These are phyloP conservation scores for Pythium chondricola DNA, from an alignment of 352 stramenopile genomes.

Conservation along the genomic window DNA sequence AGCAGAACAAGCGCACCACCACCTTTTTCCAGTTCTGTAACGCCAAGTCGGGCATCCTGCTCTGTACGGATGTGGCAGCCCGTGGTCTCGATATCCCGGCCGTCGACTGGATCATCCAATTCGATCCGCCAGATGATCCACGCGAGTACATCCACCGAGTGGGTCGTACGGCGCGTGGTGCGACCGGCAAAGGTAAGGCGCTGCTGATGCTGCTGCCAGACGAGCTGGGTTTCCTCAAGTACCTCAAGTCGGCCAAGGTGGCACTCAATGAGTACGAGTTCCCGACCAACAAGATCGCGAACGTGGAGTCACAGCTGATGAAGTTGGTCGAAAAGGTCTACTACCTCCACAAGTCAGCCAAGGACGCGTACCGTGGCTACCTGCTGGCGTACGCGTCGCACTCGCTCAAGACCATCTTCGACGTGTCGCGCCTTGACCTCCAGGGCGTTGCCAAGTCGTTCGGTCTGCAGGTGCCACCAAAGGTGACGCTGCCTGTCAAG, in stretches of 20 bases:
- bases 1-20: conserved; percentile 98
- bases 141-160: conserved; percentile 98
- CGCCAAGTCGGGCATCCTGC: conserved; percentile 93
- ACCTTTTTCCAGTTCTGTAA: conserved; percentile 99
- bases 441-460: conserved; percentile 96
- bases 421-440: conserved; percentile 96
- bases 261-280: conserved; percentile 99
- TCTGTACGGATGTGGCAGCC: conserved; percentile 98
- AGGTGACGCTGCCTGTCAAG: conserved; percentile 94
- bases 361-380: conserved; percentile 98
- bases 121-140: conserved; percentile 97
- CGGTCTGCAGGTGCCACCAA: conserved; percentile 95
- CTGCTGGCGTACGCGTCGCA: conserved; percentile 97
- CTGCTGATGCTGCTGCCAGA: conserved; percentile 97
- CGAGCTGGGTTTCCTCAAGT: conserved; percentile 97
- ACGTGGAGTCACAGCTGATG: conserved; percentile 96
- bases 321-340: conserved; percentile 99
- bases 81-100: conserved; percentile 95
- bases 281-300: conserved; percentile 95
- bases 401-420: conserved; percentile 97
- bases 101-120: conserved; percentile 99
- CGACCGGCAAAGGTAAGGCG: conserved; percentile 88
- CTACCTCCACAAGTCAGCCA: conserved; percentile 96
- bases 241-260: conserved; percentile 97
- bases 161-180: conserved; percentile 81